Evolutionary conservation across 1,139 yeast species (phyloP).

Genomic region (Yamadazyma siamensis): DNA sequence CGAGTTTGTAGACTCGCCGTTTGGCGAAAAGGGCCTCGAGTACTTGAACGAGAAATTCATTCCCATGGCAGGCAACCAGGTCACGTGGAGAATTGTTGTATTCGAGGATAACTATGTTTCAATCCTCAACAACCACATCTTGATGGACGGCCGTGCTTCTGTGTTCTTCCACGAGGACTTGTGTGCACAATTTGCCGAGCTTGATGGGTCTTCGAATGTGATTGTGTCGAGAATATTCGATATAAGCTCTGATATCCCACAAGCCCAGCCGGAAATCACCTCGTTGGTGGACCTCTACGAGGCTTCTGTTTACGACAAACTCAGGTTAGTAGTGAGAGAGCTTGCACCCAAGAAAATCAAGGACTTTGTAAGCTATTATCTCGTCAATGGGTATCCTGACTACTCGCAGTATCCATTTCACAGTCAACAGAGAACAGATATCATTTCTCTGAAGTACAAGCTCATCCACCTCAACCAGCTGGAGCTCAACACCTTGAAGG

Average conservation of each 20-base stretch:
- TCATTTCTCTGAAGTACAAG: slow-evolving; percentile 12
- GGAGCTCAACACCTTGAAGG: slow-evolving; percentile 11
- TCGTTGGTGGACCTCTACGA: slow-evolving; percentile 4
- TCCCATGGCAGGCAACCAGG: slow-evolving; percentile 16
- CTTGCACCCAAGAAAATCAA: slow-evolving; percentile 4
- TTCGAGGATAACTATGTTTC: slow-evolving; percentile 20
- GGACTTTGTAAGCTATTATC: slow-evolving; percentile 4
- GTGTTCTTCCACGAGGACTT: slow-evolving; percentile 31
- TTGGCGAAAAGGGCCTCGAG: slow-evolving; percentile 15
- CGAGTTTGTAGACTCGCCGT: slow-evolving; percentile 12
- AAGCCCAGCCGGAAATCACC: slow-evolving; percentile 9
- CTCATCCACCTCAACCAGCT: slow-evolving; percentile 13
- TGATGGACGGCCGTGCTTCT: slow-evolving; percentile 36
- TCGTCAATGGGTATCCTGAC: slow-evolving; percentile 12
- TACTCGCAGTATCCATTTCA: slow-evolving; percentile 16
- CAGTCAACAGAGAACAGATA: slow-evolving; percentile 9
- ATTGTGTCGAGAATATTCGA: slow-evolving; percentile 8
- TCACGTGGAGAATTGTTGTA: slow-evolving; percentile 30
- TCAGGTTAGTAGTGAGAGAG: slow-evolving; percentile 1
- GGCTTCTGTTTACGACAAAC: neutral
- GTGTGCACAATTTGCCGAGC: slow-evolving; percentile 12
- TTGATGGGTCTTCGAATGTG: slow-evolving; percentile 7
- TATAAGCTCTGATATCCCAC: slow-evolving; percentile 4
- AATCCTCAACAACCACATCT: slow-evolving; percentile 30
- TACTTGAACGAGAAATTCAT: slow-evolving; percentile 16